Base-by-base conservation (phyloP, 202 grass and related monocot species). In the Alloteropsis angusta region DNA sequence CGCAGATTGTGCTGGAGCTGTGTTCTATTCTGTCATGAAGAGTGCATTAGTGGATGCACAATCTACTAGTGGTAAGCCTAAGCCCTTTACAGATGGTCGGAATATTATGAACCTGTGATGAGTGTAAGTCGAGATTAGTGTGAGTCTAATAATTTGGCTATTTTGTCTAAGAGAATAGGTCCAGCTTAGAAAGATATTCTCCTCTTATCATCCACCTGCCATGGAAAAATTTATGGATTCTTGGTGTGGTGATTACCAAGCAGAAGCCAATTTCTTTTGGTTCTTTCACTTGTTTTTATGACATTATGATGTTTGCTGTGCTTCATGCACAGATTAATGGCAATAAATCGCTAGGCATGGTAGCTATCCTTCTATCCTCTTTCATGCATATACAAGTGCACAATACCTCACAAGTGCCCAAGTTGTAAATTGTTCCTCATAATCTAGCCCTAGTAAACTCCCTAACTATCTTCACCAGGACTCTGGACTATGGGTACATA, bases 1-100 rank as follows among this genome's bases (percentile, higher is more conserved):
- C 36, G 85, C 82, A 4, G 96, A 95, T 71, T 99, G 96, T 91
- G 96, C 86, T 76, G 96, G 92, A 71, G 92, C 96, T 50, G 50
- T 99, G 63, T 99, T 95, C 74, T 92, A 89, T 42, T 86, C 92
- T 17, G 63, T 95, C 67, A 91, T 93, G 82, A 90, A 81, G 71
- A 84, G 85, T 71, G 96, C 92, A 58, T 44, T 93, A 85, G 49
- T 70, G 71, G 70, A 83, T 91, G 83, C 84, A 48, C 67, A 80
- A 77, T 90, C 92, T 76, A 84, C 81, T 73, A 80, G 81, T 28
- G 78, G 96, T 99, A 93, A 66, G 67, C 36, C 47, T 99, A 93
- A 66, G 67, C 36, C 47, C 74, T 43, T 71, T 7, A 10, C 42
- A 28, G 14, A 46, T 71, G 54, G 36, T 37, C 55, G 47, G 23